A percentile compares a stretch with the other conserved stretches of the same genome.
These are phyloP conservation scores for Vanderwaltozyma polyspora DNA, from an alignment of 805 yeast species.

Conservation along the genomic window DNA sequence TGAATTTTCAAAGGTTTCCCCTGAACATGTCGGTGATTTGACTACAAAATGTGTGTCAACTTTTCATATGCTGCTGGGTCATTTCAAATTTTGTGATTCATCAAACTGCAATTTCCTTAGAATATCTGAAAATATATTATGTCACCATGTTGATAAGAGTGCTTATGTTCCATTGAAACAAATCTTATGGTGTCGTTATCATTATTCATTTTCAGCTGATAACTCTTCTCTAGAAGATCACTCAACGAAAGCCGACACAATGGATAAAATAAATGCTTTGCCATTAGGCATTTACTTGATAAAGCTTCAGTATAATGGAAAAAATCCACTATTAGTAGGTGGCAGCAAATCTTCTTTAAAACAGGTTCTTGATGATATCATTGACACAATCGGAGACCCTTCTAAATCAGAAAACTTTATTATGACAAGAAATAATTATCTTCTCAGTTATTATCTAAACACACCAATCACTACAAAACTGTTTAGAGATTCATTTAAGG, in stretches of 20 bases:
- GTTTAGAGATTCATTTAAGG: slow-evolving; percentile 42
- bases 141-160: slow-evolving; percentile 31
- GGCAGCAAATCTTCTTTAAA: slow-evolving; percentile 61
- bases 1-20: background rate
- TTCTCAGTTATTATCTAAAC: slow-evolving; percentile 38
- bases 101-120: slow-evolving; percentile 52
- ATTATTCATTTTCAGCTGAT: slow-evolving; percentile 49
- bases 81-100: slow-evolving; percentile 54
- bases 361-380: slow-evolving; percentile 55
- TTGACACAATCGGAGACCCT: slow-evolving; percentile 63
- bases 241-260: slow-evolving; percentile 31
- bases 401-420: slow-evolving; percentile 31
- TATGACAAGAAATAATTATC: slow-evolving; percentile 36
- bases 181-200: slow-evolving; percentile 67
- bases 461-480: slow-evolving; percentile 34
- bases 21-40: slow-evolving; percentile 2
- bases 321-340: slow-evolving; percentile 46
- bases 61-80: slow-evolving; percentile 67
- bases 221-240: slow-evolving; percentile 60
- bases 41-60: slow-evolving; percentile 34
- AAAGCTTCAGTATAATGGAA: slow-evolving; percentile 32
- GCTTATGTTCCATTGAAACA: slow-evolving; percentile 68
- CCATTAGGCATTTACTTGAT: slow-evolving; percentile 26
- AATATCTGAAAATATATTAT: slow-evolving; percentile 44
- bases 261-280: slow-evolving; percentile 27